phyloP scores from a whole-genome alignment of 345 rosid species.

The Aegle marmelos region DNA sequence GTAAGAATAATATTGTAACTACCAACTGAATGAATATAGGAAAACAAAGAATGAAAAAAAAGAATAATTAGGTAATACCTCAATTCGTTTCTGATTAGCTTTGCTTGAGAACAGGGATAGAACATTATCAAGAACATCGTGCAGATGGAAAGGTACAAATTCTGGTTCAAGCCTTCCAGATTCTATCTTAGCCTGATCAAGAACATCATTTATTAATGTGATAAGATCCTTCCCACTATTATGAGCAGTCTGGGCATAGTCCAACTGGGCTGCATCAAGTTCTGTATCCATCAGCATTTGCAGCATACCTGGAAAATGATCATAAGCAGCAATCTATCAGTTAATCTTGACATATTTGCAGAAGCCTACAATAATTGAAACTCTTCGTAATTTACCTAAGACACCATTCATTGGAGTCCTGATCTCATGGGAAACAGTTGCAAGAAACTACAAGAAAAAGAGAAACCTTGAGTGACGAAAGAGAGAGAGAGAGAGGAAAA shows the following conservation, averaged over 20 bases:
- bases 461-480: constrained; percentile 15
- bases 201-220: constrained; percentile 80
- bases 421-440: constrained; percentile 98
- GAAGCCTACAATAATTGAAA: constrained; percentile 4
- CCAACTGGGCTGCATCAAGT: constrained; percentile 73
- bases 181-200: constrained; percentile 99
- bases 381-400: constrained; percentile 44
- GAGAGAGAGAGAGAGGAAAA: background rate
- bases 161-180: constrained; percentile 94
- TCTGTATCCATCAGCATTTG: constrained; percentile 89
- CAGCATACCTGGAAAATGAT: constrained; percentile 70
- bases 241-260: constrained; percentile 88
- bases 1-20: constrained; percentile 8
- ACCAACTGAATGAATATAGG: constrained; percentile 1
- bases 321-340: constrained; percentile 11
- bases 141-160: constrained; percentile 78
- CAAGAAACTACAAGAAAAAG: constrained; percentile 68
- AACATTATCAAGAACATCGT: constrained; percentile 65
- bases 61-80: constrained; percentile 40
- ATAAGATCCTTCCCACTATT: constrained; percentile 82
- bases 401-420: constrained; percentile 98
- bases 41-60: background rate
- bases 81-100: constrained; percentile 71
- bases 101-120: constrained; percentile 71
- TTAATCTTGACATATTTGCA: background rate